These are phyloP conservation scores for Dactylonectria estremocensis DNA, from an alignment of 2,329 filamentous ascomycete genomes.

Conservation along the genomic window DNA sequence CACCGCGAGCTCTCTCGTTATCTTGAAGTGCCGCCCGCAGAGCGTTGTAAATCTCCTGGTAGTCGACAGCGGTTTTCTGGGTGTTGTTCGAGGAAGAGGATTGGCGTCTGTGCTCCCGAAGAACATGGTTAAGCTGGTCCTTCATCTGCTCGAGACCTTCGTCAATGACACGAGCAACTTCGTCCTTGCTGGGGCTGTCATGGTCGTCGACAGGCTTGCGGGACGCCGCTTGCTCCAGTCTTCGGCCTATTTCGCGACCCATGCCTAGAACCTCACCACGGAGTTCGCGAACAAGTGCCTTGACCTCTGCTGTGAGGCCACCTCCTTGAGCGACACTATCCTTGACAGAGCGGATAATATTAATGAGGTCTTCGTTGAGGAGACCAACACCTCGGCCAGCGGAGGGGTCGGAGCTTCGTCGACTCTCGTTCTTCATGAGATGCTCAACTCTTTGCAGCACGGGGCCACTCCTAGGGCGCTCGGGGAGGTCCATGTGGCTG, in stretches of 20 bases:
- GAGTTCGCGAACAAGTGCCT: conserved; percentile 89
- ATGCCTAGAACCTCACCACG: conserved; percentile 94
- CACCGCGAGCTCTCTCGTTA: conserved; percentile 62
- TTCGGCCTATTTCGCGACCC: conserved; percentile 90
- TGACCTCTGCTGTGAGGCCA: conserved; percentile 91
- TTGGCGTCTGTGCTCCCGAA: conserved; percentile 81
- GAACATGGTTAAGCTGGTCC: conserved; percentile 84
- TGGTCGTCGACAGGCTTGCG: conserved; percentile 61
- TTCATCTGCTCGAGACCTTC: conserved; percentile 87
- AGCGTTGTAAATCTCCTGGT: conserved; percentile 88
- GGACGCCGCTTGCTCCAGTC: conserved; percentile 79
- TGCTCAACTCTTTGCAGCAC: conserved; percentile 61
- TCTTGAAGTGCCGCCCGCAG: conserved; percentile 83
- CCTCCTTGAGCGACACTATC: conserved; percentile 92
- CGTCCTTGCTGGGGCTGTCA: conserved; percentile 73
- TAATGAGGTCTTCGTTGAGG: conserved; percentile 84
- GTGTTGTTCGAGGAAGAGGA: conserved; percentile 76
- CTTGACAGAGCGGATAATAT: conserved; percentile 88
- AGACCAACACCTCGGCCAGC: conserved; percentile 64
- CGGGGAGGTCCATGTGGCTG: conserved; percentile 52
- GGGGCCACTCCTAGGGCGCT: conserved; percentile 48
- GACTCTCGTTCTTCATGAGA: conserved; percentile 60
- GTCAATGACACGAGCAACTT: conserved; percentile 83
- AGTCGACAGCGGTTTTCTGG: conserved; percentile 75
- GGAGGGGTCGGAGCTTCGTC: conserved; percentile 62